Evolutionary conservation across 306 rosid genomes (phyloP).

Genomic region (Gastrolobium villosum): DNA sequence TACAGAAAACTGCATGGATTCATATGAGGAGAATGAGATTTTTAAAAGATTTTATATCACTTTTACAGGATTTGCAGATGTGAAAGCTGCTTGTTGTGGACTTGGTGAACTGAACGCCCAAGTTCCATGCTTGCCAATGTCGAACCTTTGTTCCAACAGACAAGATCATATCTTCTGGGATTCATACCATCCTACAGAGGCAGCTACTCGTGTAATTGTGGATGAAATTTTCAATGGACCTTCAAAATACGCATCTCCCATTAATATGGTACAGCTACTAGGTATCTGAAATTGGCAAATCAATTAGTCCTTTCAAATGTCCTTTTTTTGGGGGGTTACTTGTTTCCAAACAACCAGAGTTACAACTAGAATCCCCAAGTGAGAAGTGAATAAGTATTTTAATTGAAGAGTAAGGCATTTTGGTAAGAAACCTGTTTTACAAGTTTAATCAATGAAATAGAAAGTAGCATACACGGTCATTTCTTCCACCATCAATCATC

Average conservation of each 20-base stretch:
- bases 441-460: no score
- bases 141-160: slow-evolving; percentile 68
- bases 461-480: no score
- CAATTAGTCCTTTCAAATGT: neutral
- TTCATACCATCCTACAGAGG: slow-evolving; percentile 75
- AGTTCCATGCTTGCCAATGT: slow-evolving; percentile 60
- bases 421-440: no score
- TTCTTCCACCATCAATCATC: no score
- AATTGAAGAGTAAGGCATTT: neutral
- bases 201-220: slow-evolving; percentile 54
- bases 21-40: neutral
- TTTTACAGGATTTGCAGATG: slow-evolving; percentile 71
- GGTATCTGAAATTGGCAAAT: slow-evolving; percentile 28
- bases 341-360: neutral
- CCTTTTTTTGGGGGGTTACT: neutral
- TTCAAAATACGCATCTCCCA: slow-evolving; percentile 58
- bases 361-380: neutral
- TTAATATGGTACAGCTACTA: slow-evolving; percentile 57
- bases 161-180: slow-evolving; percentile 81
- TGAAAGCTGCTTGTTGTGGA: slow-evolving; percentile 83
- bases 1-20: neutral
- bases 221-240: slow-evolving; percentile 65
- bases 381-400: neutral
- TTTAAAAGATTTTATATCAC: neutral
- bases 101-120: slow-evolving; percentile 63